phyloP scores from a whole-genome alignment of 345 rosid genomes.

The Pseudoturritis turrita region DNA sequence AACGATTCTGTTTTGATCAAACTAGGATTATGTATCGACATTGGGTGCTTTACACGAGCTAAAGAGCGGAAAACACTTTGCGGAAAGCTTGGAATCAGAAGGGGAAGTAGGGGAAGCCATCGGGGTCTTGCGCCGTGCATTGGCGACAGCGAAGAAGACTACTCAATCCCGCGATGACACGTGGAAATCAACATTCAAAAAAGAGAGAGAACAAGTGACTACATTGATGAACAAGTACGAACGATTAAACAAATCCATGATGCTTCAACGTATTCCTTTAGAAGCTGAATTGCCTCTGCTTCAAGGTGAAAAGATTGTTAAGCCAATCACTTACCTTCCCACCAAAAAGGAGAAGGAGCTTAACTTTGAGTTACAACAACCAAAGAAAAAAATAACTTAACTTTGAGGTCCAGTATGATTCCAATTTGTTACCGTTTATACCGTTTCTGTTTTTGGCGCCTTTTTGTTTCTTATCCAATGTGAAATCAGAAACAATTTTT shows the following conservation, averaged over 20 bases:
- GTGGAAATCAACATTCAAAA: not conserved
- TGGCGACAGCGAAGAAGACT: not conserved
- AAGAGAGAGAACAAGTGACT: not conserved
- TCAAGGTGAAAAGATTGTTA: not conserved
- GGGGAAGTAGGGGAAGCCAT: not conserved
- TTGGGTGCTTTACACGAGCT: conserved; percentile 7
- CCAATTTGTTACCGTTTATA: not conserved
- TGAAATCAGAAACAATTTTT: not conserved
- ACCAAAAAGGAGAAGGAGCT: not conserved
- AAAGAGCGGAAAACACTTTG: not conserved
- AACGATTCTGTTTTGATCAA: not conserved
- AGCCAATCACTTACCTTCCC: not conserved
- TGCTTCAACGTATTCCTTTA: not conserved
- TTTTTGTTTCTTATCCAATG: not conserved
- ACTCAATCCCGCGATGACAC: not conserved
- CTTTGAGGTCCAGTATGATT: not conserved
- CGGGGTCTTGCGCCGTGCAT: not conserved
- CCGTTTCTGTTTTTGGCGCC: not conserved
- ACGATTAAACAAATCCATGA: not conserved
- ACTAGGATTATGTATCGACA: not conserved
- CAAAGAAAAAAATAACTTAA: too few relatives aligned
- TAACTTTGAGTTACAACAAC: not conserved
- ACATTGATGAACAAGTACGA: conserved; percentile 5
- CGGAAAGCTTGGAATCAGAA: not conserved
- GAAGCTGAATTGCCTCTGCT: conserved; percentile 1